Evolutionary conservation across 768 basidiomycete species (phyloP), one percentile per base, ranked within the genome.

Genomic region (Flagelloscypha sp.): DNA sequence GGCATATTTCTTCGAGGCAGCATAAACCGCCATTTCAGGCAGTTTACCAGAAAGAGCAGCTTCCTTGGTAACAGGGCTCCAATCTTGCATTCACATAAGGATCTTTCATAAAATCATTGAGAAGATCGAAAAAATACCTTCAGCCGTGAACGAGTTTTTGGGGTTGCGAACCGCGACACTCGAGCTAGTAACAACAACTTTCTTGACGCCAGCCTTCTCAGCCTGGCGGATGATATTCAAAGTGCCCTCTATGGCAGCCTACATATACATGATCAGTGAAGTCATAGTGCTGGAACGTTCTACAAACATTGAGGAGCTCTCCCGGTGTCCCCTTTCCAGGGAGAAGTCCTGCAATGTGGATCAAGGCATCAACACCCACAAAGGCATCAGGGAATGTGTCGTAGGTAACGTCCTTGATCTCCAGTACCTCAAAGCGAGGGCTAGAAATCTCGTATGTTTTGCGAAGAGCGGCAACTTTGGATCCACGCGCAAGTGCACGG

Each of bases 381-480:
- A 76, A 61, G 2, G 68, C 69, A 20, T 69, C 63, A 31, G 72
- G 65, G 37, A 76, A 70, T 34, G 57, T 52, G 27, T 53, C 50
- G 11, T 44, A 52, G 11, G 52, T 50, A 21, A 63, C 36, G 36
- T 64, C 61, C 33, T 57, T 48, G 29, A 62, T 44, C 19, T 42
- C 28, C 12, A 49, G 42, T 29, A 61, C 56, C 33, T 61, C 57
- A 18, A 61, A 45, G 7, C 51, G 50, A 7, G 52, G 43, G 17
- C 45, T 46, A n/a, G 29, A 15, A 30, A 6, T 13, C 9, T 37
- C 30, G 24, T 54, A 52, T 18, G 33, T 44, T 8, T 44, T 35
- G 7, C 30, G 36, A 15, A 55, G 43, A 33, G 40, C 48, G 3
- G 38, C 18, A 10, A 50, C 36, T 15, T 50, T 48, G 10, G 43